Evolutionary conservation across 169 alveolate species (phyloP).

Genomic region (Cryptosporidium ubiquitum): DNA sequence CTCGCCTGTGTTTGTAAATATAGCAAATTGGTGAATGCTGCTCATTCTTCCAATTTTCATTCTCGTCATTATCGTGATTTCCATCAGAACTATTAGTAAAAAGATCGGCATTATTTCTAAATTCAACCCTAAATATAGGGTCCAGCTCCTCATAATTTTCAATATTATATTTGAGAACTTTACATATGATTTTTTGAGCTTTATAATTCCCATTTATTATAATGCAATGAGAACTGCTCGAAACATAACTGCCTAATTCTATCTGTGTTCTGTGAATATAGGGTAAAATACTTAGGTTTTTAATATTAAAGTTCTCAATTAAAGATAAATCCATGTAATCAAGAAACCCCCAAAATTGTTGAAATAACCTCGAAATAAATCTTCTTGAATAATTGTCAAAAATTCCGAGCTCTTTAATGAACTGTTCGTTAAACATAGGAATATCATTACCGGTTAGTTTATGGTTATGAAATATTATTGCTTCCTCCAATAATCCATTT

Average conservation of each 20-base stretch:
- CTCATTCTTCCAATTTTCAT: background rate
- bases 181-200: constrained; percentile 76
- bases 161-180: constrained; percentile 51
- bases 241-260: constrained; percentile 62
- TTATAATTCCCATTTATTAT: constrained; percentile 69
- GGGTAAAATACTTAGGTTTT: constrained; percentile 41
- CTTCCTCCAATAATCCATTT: constrained; percentile 26
- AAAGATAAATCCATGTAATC: constrained; percentile 77
- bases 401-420: constrained; percentile 73
- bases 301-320: constrained; percentile 46
- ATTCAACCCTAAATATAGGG: background rate
- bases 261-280: constrained; percentile 46
- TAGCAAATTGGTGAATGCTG: constrained; percentile 40
- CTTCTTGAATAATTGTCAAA: constrained; percentile 74
- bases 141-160: constrained; percentile 19
- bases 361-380: constrained; percentile 76
- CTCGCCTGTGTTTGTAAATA: constrained; percentile 75
- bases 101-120: background rate
- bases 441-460: constrained; percentile 76
- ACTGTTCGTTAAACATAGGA: constrained; percentile 73
- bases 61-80: background rate
- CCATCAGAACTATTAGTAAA: background rate
- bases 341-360: constrained; percentile 75
- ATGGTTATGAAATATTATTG: constrained; percentile 62
- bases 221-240: constrained; percentile 74